Base-by-base conservation (phyloP, 768 basidiomycete genomes). In the Amanita molliuscula region DNA sequence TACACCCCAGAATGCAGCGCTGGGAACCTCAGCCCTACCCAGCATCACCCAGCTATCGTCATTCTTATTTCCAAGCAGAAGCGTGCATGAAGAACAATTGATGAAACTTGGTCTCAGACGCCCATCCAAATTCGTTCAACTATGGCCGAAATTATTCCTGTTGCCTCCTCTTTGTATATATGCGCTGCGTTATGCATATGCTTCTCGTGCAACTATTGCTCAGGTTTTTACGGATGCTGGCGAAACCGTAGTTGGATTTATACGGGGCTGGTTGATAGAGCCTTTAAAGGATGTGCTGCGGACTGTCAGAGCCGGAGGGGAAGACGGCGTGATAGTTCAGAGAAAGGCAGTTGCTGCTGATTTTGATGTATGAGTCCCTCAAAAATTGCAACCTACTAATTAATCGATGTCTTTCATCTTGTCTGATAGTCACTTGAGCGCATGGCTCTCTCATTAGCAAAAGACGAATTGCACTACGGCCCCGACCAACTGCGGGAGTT, bases 401-500 rank as follows among this genome's bases (percentile, higher is more conserved):
- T 34, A 28, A n/a, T n/a, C 26, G 6, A 18, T 23, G 3, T 37
- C 47, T 16, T 44, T 29, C 31, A 21, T 20, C 28, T 47, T 10
- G 21, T 9, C 20, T 45, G 7, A 9, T 53, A 95, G 91, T 92
- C 88, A 18, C 74, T 98, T 21, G 88, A 97, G 64, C 77, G 95
- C 23, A 98, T 98, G 95, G 79, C 88, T 3, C 67, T 93, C 3
- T 76, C 88, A 15, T 74, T 98, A 2, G 92, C 88, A 1, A 73
- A 75, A 51, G 95, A 98, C 56, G 81, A 87, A 59, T 71, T 94
- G 37, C 66, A 76, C 21, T 84, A 89, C 52, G 68, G 70, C 1
- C 66, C 77, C 4, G 66, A 68, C 4, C 83, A 91, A 58, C 72
- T 96, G n/a, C 73, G 70, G 3, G 70, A 65, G 6, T 68, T 98